Evolutionary conservation across 192 early-diverging fungal species (phyloP).

Genomic region (Dissophora ornata): DNA sequence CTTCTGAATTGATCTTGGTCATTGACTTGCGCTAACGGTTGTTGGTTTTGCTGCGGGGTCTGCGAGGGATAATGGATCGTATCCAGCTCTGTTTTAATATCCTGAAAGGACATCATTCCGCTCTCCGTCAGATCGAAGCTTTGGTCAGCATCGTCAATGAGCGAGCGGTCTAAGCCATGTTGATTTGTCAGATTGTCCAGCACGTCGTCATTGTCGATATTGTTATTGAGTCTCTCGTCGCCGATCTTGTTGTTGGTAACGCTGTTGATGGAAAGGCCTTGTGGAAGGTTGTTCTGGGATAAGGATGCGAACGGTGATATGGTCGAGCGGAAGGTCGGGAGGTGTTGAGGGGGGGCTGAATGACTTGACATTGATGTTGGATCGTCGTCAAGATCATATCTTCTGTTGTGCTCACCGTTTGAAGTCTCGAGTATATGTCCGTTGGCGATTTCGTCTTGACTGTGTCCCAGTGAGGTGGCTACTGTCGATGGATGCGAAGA

Average conservation of each 20-base stretch:
- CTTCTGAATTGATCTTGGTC: slow-evolving; percentile 25
- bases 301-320: not conserved
- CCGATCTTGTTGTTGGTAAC: no score
- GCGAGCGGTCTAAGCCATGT: slow-evolving; percentile 12
- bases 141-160: slow-evolving; percentile 36
- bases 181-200: not conserved
- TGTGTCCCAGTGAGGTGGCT: no score
- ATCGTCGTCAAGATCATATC: not conserved
- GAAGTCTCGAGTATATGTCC: no score
- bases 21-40: not conserved
- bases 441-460: no score
- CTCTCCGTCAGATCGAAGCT: slow-evolving; percentile 49
- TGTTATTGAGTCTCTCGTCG: no score
- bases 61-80: slow-evolving; percentile 19
- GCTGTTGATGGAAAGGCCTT: not conserved
- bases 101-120: slow-evolving; percentile 54
- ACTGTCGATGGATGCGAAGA: not conserved
- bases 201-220: not conserved
- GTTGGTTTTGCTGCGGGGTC: slow-evolving; percentile 5
- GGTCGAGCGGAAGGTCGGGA: not conserved
- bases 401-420: no score
- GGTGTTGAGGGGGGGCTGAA: not conserved
- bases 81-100: slow-evolving; percentile 48
- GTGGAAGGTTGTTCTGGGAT: not conserved
- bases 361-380: not conserved